phyloP scores from a whole-genome alignment of 2,329 filamentous ascomycete genomes.

The Venturia nashicola region DNA sequence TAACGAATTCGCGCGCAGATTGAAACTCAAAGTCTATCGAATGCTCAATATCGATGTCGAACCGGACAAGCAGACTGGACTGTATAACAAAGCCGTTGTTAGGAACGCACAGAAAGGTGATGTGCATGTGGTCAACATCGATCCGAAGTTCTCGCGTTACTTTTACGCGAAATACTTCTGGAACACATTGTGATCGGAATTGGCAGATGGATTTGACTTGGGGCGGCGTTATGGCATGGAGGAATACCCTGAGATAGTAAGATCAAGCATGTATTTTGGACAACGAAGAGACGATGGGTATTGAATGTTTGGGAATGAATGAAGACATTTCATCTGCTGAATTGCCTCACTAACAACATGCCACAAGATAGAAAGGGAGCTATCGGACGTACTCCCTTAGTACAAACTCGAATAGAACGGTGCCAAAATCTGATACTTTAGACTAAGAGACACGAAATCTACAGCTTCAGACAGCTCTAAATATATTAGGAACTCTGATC shows the following conservation, averaged over 20 bases:
- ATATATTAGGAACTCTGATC: too few species aligned
- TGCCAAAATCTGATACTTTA: too few species aligned
- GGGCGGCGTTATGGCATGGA: slow-evolving; percentile 18
- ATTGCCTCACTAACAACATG: neutral
- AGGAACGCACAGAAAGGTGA: slow-evolving; percentile 79
- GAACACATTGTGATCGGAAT: slow-evolving; percentile 55
- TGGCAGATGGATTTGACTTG: neutral
- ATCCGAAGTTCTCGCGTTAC: slow-evolving; percentile 79
- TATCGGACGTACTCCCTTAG: too few species aligned
- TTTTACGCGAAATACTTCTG: slow-evolving; percentile 97
- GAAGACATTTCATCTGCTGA: neutral
- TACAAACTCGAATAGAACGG: too few species aligned
- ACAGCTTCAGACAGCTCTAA: too few species aligned
- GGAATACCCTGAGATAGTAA: slow-evolving; percentile 13
- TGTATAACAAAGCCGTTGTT: slow-evolving; percentile 76
- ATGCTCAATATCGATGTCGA: slow-evolving; percentile 85
- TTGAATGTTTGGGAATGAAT: neutral
- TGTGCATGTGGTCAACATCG: slow-evolving; percentile 88
- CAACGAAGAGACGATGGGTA: neutral
- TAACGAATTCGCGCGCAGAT: slow-evolving; percentile 25
- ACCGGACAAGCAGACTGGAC: slow-evolving; percentile 57
- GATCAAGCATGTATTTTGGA: slow-evolving; percentile 13
- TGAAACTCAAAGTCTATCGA: slow-evolving; percentile 84
- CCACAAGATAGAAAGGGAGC: neutral
- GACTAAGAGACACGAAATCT: too few species aligned